These are phyloP conservation scores for Extremus antarcticus DNA, from an alignment of 495 filamentous ascomycete genomes.

Conservation along the genomic window DNA sequence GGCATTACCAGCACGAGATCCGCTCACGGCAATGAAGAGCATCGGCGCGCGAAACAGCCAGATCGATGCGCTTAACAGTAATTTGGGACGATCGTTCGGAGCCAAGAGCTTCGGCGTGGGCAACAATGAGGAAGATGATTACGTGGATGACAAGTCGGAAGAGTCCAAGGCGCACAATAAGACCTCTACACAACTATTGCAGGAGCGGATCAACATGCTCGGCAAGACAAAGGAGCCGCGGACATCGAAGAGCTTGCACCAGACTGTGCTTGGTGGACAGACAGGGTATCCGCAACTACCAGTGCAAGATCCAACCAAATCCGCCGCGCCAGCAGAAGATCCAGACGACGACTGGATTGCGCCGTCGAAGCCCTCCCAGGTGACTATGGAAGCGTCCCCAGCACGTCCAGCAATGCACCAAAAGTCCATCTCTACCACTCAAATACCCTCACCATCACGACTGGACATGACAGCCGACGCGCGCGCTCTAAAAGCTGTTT, in stretches of 20 bases:
- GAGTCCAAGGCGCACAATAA: conserved; percentile 61
- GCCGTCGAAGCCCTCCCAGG: conserved; percentile 28
- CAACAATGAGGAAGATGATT: conserved; percentile 39
- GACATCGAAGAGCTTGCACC: conserved; percentile 59
- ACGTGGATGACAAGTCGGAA: conserved; percentile 43
- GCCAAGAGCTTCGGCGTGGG: conserved; percentile 42
- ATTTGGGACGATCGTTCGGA: conserved; percentile 23
- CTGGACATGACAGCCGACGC: conserved; percentile 28
- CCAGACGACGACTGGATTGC: conserved; percentile 73
- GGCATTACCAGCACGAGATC: conserved; percentile 81
- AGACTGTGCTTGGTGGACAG: conserved; percentile 34
- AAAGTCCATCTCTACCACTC: conserved; percentile 31
- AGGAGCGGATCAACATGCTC: conserved; percentile 88
- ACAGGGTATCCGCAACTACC: conserved; percentile 48
- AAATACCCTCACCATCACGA: conserved; percentile 34
- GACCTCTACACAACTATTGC: conserved; percentile 78
- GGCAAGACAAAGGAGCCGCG: conserved; percentile 66
- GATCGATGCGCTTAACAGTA: conserved; percentile 42
- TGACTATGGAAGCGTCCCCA: conserved; percentile 8
- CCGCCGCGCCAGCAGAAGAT: conserved; percentile 15
- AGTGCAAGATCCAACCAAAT: conserved; percentile 4
- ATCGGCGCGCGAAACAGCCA: conserved; percentile 70
- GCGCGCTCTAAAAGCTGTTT: conserved; percentile 50
- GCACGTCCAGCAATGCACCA: conserved; percentile 16
- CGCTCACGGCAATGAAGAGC: conserved; percentile 66